Evolutionary conservation across 2,329 filamentous ascomycete species (phyloP), one percentile per base, ranked within the genome.

Genomic region (Chalaropsis thielavioides): DNA sequence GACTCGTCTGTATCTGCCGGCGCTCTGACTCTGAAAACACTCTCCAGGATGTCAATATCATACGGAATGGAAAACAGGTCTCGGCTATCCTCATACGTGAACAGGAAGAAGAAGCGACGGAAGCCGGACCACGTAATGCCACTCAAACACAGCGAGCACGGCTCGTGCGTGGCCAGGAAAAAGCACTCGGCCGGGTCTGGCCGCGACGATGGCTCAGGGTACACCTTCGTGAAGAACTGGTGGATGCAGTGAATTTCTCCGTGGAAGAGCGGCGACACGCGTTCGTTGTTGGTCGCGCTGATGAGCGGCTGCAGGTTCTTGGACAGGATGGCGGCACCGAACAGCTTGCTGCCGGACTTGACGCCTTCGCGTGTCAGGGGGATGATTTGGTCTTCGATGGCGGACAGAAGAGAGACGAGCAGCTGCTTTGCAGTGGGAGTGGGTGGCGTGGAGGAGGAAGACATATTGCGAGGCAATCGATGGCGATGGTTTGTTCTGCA

Each of bases 191-290:
- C 71, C 1, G 77, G 73, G 44, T 71, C 71, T 0, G 78, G 77
- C 0, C 78, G 75, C 11, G 73, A 69, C 43, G 71, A 66, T 2
- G 77, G 69, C 59, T 72, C 68, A 13, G 75, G 71, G 67, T 73
- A 73, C 22, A 70, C 69, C 0, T 70, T 70, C 0, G 75, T 75
- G 72, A 81, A 83, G 74, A 83, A 83, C 40, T 78, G 72, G 69
- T 83, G 80, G 72, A 84, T 83, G 74, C 81, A 83, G 71, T 83
- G 81, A 71, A 83, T 82, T 69, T 84, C 81, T 67, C 81, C 81
- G 71, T 83, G 81, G 8, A 83, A 75, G 3, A 83, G 75, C 1
- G 81, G 81, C 3, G 81, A 83, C 0, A 71, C 71, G 11, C 75
- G 75, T 71, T 83, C 81, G 71, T 83, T 78, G 74, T 84, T 84